Conservation (phyloP, 2,329 filamentous ascomycete genomes). For the Beauveria asiatica region DNA sequence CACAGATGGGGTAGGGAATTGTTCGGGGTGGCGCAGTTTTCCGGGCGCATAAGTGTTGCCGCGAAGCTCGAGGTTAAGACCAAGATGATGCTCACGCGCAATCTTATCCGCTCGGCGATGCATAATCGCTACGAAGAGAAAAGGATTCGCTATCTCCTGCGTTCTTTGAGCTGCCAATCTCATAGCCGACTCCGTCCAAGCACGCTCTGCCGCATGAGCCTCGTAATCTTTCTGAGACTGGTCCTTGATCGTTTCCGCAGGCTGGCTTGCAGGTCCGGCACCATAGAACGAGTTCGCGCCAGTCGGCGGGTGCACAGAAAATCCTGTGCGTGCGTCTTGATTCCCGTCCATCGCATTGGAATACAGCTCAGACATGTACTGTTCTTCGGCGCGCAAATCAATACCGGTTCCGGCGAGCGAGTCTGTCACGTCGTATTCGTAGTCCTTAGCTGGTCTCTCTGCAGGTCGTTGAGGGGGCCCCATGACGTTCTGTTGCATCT, state of each 20-base stretch:
- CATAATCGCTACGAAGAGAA: constrained; percentile 56
- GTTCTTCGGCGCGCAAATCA: constrained; percentile 78
- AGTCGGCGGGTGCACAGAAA: constrained; percentile 43
- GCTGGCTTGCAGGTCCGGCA: constrained; percentile 57
- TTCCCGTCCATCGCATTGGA: constrained; percentile 39
- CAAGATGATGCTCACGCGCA: constrained; percentile 48
- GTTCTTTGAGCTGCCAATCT: constrained; percentile 51
- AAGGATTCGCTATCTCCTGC: constrained; percentile 65
- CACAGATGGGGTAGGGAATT: constrained; percentile 43
- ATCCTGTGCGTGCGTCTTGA: constrained; percentile 41
- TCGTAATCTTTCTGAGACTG: constrained; percentile 55
- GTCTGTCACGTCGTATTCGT: constrained; percentile 70
- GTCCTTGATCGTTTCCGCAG: constrained; percentile 36
- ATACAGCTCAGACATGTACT: constrained; percentile 63
- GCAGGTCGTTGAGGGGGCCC: constrained; percentile 52
- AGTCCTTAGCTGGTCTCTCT: constrained; percentile 54
- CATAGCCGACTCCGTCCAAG: constrained; percentile 58
- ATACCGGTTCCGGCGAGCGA: constrained; percentile 78
- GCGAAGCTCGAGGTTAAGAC: constrained; percentile 48
- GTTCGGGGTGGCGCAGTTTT: constrained; percentile 40
- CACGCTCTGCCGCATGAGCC: constrained; percentile 55
- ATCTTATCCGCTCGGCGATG: constrained; percentile 52
- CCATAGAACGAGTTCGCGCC: constrained; percentile 53
- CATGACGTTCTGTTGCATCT: constrained; percentile 30
- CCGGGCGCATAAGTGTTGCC: constrained; percentile 34